These are phyloP conservation scores for Diaporthe ilicicola DNA, from an alignment of 2,329 filamentous ascomycete genomes.

Conservation along the genomic window DNA sequence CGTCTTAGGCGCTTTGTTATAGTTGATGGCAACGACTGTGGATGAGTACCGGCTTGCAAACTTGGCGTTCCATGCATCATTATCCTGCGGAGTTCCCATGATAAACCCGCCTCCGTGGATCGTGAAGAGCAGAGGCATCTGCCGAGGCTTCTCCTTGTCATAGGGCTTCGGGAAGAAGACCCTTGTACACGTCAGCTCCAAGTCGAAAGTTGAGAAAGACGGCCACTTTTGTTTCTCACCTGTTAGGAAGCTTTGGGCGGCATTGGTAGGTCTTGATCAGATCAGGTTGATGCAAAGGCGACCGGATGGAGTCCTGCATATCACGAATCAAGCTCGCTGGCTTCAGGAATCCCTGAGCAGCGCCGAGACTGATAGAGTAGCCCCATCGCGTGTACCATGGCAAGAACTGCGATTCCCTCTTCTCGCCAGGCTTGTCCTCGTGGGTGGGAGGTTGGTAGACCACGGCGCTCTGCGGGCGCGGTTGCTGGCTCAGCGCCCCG, in stretches of 20 bases:
- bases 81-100: slow-evolving; percentile 27
- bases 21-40: slow-evolving; percentile 24
- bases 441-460: slow-evolving; percentile 7
- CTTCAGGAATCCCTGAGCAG: slow-evolving; percentile 22
- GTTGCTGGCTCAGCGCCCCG: slow-evolving; percentile 13
- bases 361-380: slow-evolving; percentile 16
- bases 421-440: slow-evolving; percentile 16
- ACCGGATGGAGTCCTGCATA: slow-evolving; percentile 21
- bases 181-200: not conserved
- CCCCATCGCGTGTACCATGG: slow-evolving; percentile 28
- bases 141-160: slow-evolving; percentile 26
- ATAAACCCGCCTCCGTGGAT: slow-evolving; percentile 27
- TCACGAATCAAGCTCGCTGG: slow-evolving; percentile 25
- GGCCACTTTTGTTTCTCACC: not conserved
- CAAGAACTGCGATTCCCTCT: slow-evolving; percentile 23
- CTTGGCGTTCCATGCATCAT: slow-evolving; percentile 26
- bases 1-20: slow-evolving; percentile 26
- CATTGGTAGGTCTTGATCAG: slow-evolving; percentile 20
- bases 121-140: slow-evolving; percentile 22
- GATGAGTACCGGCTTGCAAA: slow-evolving; percentile 20
- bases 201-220: no score
- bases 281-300: slow-evolving; percentile 9
- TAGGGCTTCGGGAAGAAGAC: slow-evolving; percentile 27
- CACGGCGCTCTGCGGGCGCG: slow-evolving; percentile 22
- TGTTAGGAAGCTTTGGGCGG: slow-evolving; percentile 12